These are phyloP conservation scores for Quercus dentata DNA, from an alignment of 306 rosid genomes.

Conservation along the genomic window DNA sequence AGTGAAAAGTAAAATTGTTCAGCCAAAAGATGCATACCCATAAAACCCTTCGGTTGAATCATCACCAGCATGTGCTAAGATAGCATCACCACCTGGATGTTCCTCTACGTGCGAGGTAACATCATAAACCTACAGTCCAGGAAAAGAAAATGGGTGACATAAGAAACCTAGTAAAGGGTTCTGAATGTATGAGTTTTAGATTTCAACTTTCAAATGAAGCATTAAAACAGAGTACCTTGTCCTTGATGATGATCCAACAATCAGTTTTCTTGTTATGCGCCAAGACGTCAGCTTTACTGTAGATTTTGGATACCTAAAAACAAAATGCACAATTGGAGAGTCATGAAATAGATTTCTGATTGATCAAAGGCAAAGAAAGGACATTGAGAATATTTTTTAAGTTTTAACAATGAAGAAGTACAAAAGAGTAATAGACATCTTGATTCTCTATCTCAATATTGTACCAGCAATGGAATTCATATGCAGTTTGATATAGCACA, in stretches of 20 bases:
- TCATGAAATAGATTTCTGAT: not conserved
- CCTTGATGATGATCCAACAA: constrained; percentile 94
- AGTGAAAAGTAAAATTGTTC: not conserved
- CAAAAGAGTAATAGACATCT: not conserved
- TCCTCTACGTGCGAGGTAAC: constrained; percentile 91
- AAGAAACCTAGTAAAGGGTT: not conserved
- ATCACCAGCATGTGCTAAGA: constrained; percentile 84
- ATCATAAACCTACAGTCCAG: constrained; percentile 64
- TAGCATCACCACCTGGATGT: constrained; percentile 99
- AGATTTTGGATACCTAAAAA: constrained; percentile 54
- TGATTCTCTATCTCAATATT: not conserved
- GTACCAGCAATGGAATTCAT: not conserved
- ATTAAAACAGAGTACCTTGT: constrained; percentile 40
- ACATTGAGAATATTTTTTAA: not conserved
- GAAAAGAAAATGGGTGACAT: not conserved
- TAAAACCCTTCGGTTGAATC: constrained; percentile 85
- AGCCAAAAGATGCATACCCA: constrained; percentile 40
- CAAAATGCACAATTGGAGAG: not conserved
- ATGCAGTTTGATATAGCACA: not conserved
- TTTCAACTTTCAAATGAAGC: not conserved
- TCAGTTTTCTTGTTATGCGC: constrained; percentile 79
- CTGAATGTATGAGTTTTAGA: not conserved
- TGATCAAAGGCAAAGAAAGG: not conserved
- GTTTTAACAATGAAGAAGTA: not conserved
- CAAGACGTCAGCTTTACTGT: constrained; percentile 57